Evolutionary conservation across 495 filamentous ascomycete genomes (phyloP), one percentile per base, ranked within the genome.

Genomic region (Cryomyces minteri): DNA sequence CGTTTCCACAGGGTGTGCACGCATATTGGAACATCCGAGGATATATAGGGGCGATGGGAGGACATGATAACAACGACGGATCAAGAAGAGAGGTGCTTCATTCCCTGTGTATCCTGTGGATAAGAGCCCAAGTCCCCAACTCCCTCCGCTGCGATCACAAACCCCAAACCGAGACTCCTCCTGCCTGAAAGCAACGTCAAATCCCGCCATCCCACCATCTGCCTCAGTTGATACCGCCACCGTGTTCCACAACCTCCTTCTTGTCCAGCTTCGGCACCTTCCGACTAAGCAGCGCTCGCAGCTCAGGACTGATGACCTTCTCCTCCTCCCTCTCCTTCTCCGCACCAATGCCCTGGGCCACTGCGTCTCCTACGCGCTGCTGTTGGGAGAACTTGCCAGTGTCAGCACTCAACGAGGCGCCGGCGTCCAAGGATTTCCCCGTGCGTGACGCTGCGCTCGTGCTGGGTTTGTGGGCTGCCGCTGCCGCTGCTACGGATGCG

Each of bases 221-320:
- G 7, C 45, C n/a, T 37, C 38, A 50, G 18, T 32, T 44, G 14
- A 58, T 55, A 8, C 62, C 56, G 31, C 61, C 62, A 6, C 61
- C 62, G 48, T 59, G 57, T 39, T 56, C 50, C 39, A 43, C 40
- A 32, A 64, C 64, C 40, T 73, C 70, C 50, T 66, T 70, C 45
- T 72, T 65, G 9, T 72, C 69, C 12, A 83, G 51, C 38, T 73
- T 64, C 52, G 76, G 72, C 5, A 94, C 70, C 52, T 84, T 76
- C 46, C 78, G 71, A 51, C 77, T 80, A 30, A 98, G 60, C 50
- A 98, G 52, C 39, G 66, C 63, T 49, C 90, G 72, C 52, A 98
- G 60, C 61, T 95, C 86, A 0, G 80, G 75, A 40, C 78, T 88
- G 32, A 96, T 84, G 3, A 87, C 73, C 57, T 72, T 82, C 30